These are phyloP conservation scores for Phytophthora nicotianae DNA, from an alignment of 352 stramenopile species.

Conservation along the genomic window DNA sequence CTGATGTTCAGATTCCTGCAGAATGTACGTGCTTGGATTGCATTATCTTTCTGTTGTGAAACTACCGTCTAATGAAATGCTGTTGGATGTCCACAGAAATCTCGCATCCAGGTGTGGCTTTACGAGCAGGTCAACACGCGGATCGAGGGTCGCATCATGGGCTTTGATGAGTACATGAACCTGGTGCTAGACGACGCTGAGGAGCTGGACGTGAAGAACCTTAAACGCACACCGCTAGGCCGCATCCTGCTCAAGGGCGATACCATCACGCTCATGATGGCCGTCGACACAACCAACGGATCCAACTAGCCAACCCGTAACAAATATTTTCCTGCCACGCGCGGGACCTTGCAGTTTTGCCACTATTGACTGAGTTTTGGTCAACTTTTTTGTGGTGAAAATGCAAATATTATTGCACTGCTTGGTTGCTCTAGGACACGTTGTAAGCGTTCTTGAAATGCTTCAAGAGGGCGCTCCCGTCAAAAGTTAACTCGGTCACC, in stretches of 20 bases:
- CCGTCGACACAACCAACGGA: constrained; percentile 54
- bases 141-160: constrained; percentile 99
- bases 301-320: constrained; percentile 37
- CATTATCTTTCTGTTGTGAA: background rate
- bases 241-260: constrained; percentile 99
- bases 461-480: constrained; percentile 61
- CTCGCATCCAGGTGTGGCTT: constrained; percentile 98
- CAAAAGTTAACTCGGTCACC: constrained; percentile 70
- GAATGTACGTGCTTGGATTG: constrained; percentile 73
- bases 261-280: constrained; percentile 99
- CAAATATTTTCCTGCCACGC: constrained; percentile 27
- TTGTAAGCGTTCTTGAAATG: constrained; percentile 67
- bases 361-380: constrained; percentile 5
- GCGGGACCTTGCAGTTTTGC: constrained; percentile 20
- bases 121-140: constrained; percentile 99
- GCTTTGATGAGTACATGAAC: constrained; percentile 99
- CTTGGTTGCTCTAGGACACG: constrained; percentile 35
- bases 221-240: constrained; percentile 93
- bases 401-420: constrained; percentile 28
- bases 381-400: constrained; percentile 1
- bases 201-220: constrained; percentile 95
- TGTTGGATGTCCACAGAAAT: constrained; percentile 78
- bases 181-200: constrained; percentile 98
- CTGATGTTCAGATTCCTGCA: constrained; percentile 99
- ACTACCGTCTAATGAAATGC: constrained; percentile 1